Percentiles rank a stretch among this genome's conserved stretches.
These are phyloP conservation scores for Posidonia oceanica DNA, from an alignment of 116 monocot species.

Conservation along the genomic window DNA sequence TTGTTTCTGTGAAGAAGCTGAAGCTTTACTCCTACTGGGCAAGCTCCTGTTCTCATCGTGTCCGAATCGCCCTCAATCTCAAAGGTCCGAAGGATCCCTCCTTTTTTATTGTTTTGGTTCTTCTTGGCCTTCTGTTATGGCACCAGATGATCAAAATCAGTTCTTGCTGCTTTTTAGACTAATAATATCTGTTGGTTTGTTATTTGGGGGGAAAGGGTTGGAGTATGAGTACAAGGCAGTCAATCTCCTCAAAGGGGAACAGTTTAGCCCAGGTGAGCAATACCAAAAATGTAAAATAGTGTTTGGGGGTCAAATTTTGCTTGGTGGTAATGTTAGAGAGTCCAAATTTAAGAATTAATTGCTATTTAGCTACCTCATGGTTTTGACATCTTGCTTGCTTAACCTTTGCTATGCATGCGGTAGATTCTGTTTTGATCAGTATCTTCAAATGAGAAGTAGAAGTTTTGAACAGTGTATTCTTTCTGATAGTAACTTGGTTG, in stretches of 20 bases:
- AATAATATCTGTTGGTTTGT: background rate
- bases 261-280: slow-evolving; percentile 39
- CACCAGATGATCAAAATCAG: background rate
- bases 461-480: background rate
- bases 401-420: background rate
- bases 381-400: too few relatives aligned
- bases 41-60: slow-evolving; percentile 50
- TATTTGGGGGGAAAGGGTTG: slow-evolving; percentile 30
- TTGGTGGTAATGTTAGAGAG: background rate
- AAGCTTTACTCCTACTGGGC: background rate
- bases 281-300: too few relatives aligned
- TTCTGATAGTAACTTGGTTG: background rate
- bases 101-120: background rate
- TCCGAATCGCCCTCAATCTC: slow-evolving; percentile 60
- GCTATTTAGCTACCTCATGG: too few relatives aligned
- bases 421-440: background rate
- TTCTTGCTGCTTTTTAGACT: background rate
- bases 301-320: background rate
- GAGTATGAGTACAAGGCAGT: slow-evolving; percentile 65
- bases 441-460: background rate
- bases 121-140: slow-evolving; percentile 1
- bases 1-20: too few relatives aligned
- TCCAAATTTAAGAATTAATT: background rate
- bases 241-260: slow-evolving; percentile 58
- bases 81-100: slow-evolving; percentile 28